phyloP scores from a whole-genome alignment of 768 basidiomycete genomes.

The Amanita pseudoporphyria region DNA sequence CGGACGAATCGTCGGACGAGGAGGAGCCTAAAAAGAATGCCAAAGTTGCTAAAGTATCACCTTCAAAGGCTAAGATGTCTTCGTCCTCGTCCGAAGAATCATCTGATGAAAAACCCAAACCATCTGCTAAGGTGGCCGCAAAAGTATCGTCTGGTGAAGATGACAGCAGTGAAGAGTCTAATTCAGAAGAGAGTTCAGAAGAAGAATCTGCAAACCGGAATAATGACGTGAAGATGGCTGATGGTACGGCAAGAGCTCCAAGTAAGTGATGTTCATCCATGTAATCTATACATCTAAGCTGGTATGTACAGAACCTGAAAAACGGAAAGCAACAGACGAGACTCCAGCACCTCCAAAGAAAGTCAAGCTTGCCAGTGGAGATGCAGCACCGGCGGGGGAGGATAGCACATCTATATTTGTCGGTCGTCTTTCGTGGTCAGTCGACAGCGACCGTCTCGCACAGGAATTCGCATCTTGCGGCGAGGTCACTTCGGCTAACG shows the following conservation, averaged over 20 bases:
- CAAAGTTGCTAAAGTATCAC: neutral
- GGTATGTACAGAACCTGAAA: slow-evolving; percentile 32
- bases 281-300: slow-evolving; percentile 4
- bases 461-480: slow-evolving; percentile 87
- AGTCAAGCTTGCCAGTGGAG: slow-evolving; percentile 59
- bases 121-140: slow-evolving; percentile 7
- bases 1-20: slow-evolving; percentile 10
- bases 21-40: slow-evolving; percentile 4
- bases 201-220: slow-evolving; percentile 15
- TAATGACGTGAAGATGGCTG: slow-evolving; percentile 53
- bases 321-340: slow-evolving; percentile 74
- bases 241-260: slow-evolving; percentile 28
- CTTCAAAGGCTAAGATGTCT: neutral
- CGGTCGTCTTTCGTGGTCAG: slow-evolving; percentile 90
- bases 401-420: slow-evolving; percentile 77
- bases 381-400: slow-evolving; percentile 20
- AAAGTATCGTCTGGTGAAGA: slow-evolving; percentile 16
- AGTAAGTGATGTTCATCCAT: slow-evolving; percentile 20
- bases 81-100: slow-evolving; percentile 5
- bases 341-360: slow-evolving; percentile 65
- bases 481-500: slow-evolving; percentile 82
- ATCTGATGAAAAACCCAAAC: slow-evolving; percentile 1
- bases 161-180: neutral
- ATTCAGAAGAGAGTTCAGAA: slow-evolving; percentile 9
- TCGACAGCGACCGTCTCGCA: slow-evolving; percentile 92